Conservation (phyloP, 768 basidiomycete genomes). For the Amanita rubescens region DNA sequence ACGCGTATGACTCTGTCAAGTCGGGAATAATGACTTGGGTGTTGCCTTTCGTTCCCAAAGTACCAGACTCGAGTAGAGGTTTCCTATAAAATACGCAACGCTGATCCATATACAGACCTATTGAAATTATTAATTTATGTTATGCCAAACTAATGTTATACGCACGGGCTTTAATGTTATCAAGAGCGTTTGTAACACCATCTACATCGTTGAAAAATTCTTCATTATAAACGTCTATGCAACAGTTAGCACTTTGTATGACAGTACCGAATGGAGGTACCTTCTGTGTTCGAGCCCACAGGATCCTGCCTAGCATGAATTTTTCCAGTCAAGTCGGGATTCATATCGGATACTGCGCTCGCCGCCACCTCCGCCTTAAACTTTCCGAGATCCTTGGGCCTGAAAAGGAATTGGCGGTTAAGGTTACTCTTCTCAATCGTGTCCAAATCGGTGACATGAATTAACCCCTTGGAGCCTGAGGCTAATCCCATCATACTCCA, state of each 20-base stretch:
- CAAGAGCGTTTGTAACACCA: constrained; percentile 94
- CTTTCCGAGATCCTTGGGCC: constrained; percentile 90
- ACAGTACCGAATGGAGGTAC: constrained; percentile 37
- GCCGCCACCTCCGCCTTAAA: constrained; percentile 97
- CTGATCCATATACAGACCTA: constrained; percentile 96
- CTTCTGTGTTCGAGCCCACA: constrained; percentile 88
- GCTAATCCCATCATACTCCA: constrained; percentile 99
- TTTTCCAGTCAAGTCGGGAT: constrained; percentile 80
- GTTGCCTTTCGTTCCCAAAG: constrained; percentile 97
- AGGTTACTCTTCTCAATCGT: constrained; percentile 99
- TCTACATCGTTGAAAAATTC: constrained; percentile 84
- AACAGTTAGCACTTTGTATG: constrained; percentile 38
- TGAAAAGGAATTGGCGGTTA: constrained; percentile 97
- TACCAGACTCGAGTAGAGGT: constrained; percentile 94
- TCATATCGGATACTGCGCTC: constrained; percentile 91
- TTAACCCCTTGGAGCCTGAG: constrained; percentile 66
- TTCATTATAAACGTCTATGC: constrained; percentile 77
- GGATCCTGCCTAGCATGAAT: constrained; percentile 87
- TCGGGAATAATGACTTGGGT: constrained; percentile 92
- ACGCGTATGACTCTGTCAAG: constrained; percentile 93
- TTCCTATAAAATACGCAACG: constrained; percentile 96
- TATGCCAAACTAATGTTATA: constrained; percentile 9
- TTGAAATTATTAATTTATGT: background rate
- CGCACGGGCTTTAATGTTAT: constrained; percentile 94
- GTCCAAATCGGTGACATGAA: constrained; percentile 95